Base-by-base conservation (phyloP, 768 basidiomycete species). In the Lentinula sp. region DNA sequence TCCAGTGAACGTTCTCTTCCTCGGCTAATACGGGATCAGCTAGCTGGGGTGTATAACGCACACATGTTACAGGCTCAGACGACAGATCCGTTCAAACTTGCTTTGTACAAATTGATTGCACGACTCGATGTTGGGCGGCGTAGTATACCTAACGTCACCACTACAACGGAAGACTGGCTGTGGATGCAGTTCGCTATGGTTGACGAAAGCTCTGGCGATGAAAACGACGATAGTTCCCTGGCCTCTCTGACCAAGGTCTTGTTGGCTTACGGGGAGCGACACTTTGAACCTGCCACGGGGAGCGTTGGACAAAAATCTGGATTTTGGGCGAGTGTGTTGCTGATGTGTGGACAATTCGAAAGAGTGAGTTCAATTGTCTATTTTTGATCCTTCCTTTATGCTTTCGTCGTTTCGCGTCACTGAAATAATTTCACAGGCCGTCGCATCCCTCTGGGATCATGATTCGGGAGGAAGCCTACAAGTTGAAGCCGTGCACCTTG, bases 161-260 rank as follows among this genome's bases (percentile, higher is more conserved):
- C 83, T 9, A 95, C 95, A 1, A 95, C 93, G 2, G 97, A 98
- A 70, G 97, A 99, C 72, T 99, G 96, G 96, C 78, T 98, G 39
- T 99, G 96, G 96, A 88, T 95, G 78, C 95, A 99, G 75, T 81
- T 98, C 13, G 81, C 88, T 1, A 89, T 98, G 84, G 91, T 86
- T 52, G 90, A 93, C 62, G 55, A 56, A 23, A 56, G 40, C 23
- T 37, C 55, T 23, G 23, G 55, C 40, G 55, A 56, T 43, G 91
- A 93, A 68, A 88, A 92, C 34, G 90, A 92, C 65, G 85, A 87
- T 59, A 86, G 86, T 32, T 90, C 90, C 9, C 79, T 94, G 21
- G 82, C 85, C 18, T 83, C 83, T 3, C 76, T 94, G 0, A 79
- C 89, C 1, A 93, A 97, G 59, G 86, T 88, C 39, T 73, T 92